Conservation (phyloP, 257 asterid species). For the Anisodus acutangulus region DNA sequence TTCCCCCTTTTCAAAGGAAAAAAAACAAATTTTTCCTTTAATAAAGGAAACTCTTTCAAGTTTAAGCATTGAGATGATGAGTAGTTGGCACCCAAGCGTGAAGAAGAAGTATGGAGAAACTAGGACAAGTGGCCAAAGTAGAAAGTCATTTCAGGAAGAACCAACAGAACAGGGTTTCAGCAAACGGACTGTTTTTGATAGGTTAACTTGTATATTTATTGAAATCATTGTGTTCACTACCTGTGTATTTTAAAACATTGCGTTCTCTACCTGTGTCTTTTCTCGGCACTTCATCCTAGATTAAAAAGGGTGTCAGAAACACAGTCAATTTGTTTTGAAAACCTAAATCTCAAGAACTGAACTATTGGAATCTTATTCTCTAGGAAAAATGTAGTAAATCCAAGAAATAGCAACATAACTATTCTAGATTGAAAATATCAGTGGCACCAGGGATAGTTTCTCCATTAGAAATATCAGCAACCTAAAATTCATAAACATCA, state of each 20-base stretch:
- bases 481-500: neutral
- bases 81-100: neutral
- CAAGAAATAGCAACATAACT: neutral
- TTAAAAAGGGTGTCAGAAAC: neutral
- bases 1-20: too few relatives aligned
- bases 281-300: neutral
- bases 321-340: neutral
- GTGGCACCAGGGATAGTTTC: conserved; percentile 3
- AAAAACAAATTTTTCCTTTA: neutral
- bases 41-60: neutral
- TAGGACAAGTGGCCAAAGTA: neutral
- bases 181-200: neutral
- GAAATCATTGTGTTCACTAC: neutral
- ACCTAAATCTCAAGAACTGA: neutral
- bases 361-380: neutral
- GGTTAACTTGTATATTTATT: neutral
- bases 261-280: neutral
- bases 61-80: neutral
- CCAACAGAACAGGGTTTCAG: neutral
- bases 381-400: neutral
- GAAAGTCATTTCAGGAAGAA: neutral
- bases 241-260: neutral
- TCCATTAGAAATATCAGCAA: neutral
- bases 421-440: conserved; percentile 21
- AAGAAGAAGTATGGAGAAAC: neutral